Conservation (phyloP, 129 eudicot species). For the Flaveria bidentis region DNA sequence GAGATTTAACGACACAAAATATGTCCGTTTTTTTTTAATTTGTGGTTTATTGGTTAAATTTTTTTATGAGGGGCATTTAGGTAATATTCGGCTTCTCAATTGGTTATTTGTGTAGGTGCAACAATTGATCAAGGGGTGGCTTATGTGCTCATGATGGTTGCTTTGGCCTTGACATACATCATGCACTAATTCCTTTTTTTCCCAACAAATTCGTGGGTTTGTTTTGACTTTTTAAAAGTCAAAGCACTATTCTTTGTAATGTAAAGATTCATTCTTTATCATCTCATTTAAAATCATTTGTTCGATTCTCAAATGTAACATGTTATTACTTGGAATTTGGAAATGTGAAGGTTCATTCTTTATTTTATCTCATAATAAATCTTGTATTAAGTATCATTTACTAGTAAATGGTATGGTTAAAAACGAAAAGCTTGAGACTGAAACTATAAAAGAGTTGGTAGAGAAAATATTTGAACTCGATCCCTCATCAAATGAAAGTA, state of each 20-base stretch:
- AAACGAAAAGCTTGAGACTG: too few species aligned
- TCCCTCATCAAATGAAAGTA: too few species aligned
- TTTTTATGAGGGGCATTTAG: too few species aligned
- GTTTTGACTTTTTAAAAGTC: slow-evolving; percentile 14
- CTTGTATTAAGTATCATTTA: too few species aligned
- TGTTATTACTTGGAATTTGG: not conserved
- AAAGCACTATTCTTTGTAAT: slow-evolving; percentile 27
- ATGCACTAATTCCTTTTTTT: slow-evolving; percentile 26
- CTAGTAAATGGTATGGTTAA: too few species aligned
- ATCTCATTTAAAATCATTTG: slow-evolving; percentile 2
- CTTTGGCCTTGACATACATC: slow-evolving; percentile 47
- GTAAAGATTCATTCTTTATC: slow-evolving; percentile 17
- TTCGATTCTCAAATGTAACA: slow-evolving; percentile 11
- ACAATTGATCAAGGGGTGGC: slow-evolving; percentile 47
- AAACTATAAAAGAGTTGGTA: too few species aligned
- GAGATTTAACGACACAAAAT: not conserved
- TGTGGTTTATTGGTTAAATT: too few species aligned
- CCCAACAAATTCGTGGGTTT: slow-evolving; percentile 28
- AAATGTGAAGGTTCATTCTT: not conserved
- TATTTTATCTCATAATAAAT: too few species aligned
- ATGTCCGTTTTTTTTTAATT: not conserved
- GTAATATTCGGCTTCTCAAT: not conserved
- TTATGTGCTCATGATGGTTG: slow-evolving; percentile 43
- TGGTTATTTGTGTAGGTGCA: slow-evolving; percentile 28
- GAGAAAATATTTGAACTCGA: too few species aligned